phyloP scores from a whole-genome alignment of 305 asterid genomes.

The Stenogyne calaminthoides region DNA sequence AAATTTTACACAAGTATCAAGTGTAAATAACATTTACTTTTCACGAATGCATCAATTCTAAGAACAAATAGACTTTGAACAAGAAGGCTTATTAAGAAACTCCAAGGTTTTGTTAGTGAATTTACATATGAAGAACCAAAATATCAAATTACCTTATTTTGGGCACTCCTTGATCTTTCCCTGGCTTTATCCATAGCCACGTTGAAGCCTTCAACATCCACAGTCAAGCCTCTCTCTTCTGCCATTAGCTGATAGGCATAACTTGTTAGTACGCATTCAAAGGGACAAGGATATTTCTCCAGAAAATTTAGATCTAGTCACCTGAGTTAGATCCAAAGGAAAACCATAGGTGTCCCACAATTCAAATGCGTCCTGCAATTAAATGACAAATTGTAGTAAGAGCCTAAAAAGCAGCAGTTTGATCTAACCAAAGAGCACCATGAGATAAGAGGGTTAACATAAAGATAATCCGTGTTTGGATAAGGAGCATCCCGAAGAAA shows the following conservation, averaged over 20 bases:
- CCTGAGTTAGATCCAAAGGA: slow-evolving; percentile 99
- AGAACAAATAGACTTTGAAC: neutral
- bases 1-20: slow-evolving; percentile 18
- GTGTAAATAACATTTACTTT: slow-evolving; percentile 12
- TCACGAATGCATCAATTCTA: slow-evolving; percentile 15
- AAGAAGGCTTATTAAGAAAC: neutral
- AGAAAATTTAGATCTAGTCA: slow-evolving; percentile 30
- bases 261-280: slow-evolving; percentile 26
- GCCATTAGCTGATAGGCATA: slow-evolving; percentile 80
- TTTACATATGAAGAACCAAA: slow-evolving; percentile 16
- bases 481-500: slow-evolving; percentile 17
- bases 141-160: slow-evolving; percentile 67
- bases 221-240: slow-evolving; percentile 88
- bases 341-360: slow-evolving; percentile 98
- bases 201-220: slow-evolving; percentile 76
- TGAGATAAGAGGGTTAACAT: neutral
- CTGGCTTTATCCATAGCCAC: slow-evolving; percentile 82
- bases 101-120: slow-evolving; percentile 2
- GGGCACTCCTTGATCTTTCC: slow-evolving; percentile 95
- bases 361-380: slow-evolving; percentile 88
- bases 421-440: slow-evolving; percentile 10
- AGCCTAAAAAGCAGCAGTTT: slow-evolving; percentile 12
- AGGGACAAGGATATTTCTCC: slow-evolving; percentile 13
- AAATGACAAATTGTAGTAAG: slow-evolving; percentile 31
- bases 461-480: neutral